phyloP scores from a whole-genome alignment of 441 rosid species.

The Isatis lusitanica region DNA sequence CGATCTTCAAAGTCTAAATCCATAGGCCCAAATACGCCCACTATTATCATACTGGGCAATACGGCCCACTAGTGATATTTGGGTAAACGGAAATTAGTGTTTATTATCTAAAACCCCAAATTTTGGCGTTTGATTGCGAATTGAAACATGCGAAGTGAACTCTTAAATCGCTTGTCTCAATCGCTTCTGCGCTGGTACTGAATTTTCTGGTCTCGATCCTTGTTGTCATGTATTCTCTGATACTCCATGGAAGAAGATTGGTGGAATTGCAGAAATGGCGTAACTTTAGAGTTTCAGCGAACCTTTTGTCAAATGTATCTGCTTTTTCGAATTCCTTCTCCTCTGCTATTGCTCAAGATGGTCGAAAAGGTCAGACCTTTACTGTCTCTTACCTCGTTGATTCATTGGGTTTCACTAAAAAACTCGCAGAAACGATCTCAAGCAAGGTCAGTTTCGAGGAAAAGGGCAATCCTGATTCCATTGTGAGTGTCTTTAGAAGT shows the following conservation, averaged over 20 bases:
- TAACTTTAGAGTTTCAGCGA: neutral
- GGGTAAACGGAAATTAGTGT: too few species aligned
- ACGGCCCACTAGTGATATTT: too few species aligned
- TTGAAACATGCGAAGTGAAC: too few species aligned
- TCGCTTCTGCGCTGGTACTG: too few species aligned
- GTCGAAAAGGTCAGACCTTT: neutral
- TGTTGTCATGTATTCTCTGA: neutral
- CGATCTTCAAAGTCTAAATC: too few species aligned
- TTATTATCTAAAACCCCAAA: too few species aligned
- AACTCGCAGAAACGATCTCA: neutral
- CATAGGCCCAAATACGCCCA: too few species aligned
- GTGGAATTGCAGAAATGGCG: neutral
- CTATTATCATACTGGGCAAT: too few species aligned
- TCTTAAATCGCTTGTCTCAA: too few species aligned
- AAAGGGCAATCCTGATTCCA: neutral
- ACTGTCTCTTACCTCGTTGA: neutral
- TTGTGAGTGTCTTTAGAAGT: neutral
- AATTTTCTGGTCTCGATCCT: too few species aligned
- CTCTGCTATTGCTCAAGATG: neutral
- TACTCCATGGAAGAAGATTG: neutral
- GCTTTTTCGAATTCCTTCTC: neutral
- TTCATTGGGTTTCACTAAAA: neutral
- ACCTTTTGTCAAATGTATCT: neutral
- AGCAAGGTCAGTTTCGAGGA: constrained; percentile 22
- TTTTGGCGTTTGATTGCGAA: too few species aligned